Evolutionary conservation across 2,329 filamentous ascomycete species (phyloP), one percentile per base, ranked within the genome.

Genomic region (Ascochyta rabiei): DNA sequence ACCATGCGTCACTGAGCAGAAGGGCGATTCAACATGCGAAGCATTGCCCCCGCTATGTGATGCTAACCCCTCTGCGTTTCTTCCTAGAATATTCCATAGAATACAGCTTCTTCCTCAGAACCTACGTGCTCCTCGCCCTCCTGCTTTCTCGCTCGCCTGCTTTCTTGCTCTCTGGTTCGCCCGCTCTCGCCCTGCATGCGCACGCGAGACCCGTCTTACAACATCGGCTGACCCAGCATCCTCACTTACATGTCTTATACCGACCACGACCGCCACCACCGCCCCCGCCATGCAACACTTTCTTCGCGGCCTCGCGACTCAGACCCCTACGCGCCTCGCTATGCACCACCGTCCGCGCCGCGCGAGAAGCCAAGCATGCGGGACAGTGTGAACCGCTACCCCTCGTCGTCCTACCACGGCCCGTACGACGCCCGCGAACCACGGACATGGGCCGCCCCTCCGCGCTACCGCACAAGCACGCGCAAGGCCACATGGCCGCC

Each of bases 401-500:
- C 45, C 30, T 28, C 33, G 6, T 34, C 38, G 39, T 33, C 52
- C 44, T 68, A 73, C 51, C 46, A 60, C 57, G 39, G 48, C 39
- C 41, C 57, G 50, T 74, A 75, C 63, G 71, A 75, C 37, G 62
- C 70, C 48, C 73, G 71, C 70, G 58, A 58, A 38, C 54, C 63
- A 8, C 50, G 53, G 34, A 61, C 55, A 9, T 53, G 59, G 34
- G 55, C 67, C 31, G 53, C 64, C 26, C 48, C 52, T 18, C 53
- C 63, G 52, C 52, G 64, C 50, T 21, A 63, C 57, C 68, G 59
- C 35, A 62, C 59, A 7, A 52, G 51, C 61, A 16, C 44, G 21
- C 61, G 57, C 55, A 68, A 53, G 44, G 40, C 57, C 15, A 66
- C 71, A 56, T 81, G 79, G 68, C 86, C 88, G 6, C 88, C 88